phyloP scores from a whole-genome alignment of 306 rosid species.

The Vigna angularis region DNA sequence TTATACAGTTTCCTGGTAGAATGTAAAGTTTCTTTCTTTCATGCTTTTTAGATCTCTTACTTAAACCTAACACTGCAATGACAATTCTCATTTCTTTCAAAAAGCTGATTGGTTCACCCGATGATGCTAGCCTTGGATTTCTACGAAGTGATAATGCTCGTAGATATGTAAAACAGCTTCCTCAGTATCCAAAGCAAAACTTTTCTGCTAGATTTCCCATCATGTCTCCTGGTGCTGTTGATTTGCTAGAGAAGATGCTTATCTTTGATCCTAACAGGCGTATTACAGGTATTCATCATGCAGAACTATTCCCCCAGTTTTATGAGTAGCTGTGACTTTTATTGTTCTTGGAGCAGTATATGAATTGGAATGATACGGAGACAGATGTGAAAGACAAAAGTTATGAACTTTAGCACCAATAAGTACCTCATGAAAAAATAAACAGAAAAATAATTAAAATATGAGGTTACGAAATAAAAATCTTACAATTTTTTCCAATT shows the following conservation, averaged over 20 bases:
- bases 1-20: constrained; percentile 17
- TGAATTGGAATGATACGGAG: constrained; percentile 9
- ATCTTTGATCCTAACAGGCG: constrained; percentile 92
- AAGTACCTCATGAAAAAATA: not conserved
- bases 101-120: constrained; percentile 97
- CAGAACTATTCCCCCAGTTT: constrained; percentile 8
- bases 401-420: not conserved
- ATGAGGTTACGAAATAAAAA: not conserved
- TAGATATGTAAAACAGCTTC: constrained; percentile 87
- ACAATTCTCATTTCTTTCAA: constrained; percentile 42
- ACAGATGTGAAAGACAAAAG: constrained; percentile 2
- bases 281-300: constrained; percentile 73
- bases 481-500: constrained; percentile 6
- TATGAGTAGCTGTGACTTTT: not conserved
- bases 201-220: constrained; percentile 73
- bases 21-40: constrained; percentile 24
- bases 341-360: constrained; percentile 14
- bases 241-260: constrained; percentile 97
- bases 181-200: constrained; percentile 74
- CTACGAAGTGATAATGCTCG: constrained; percentile 91
- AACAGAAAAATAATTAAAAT: not conserved
- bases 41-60: constrained; percentile 17
- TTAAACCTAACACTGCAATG: constrained; percentile 24
- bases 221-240: constrained; percentile 79
- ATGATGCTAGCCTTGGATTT: constrained; percentile 92